Evolutionary conservation across 108 stramenopile genomes (phyloP).

Genomic region (Cylindrotheca fusiformis): DNA sequence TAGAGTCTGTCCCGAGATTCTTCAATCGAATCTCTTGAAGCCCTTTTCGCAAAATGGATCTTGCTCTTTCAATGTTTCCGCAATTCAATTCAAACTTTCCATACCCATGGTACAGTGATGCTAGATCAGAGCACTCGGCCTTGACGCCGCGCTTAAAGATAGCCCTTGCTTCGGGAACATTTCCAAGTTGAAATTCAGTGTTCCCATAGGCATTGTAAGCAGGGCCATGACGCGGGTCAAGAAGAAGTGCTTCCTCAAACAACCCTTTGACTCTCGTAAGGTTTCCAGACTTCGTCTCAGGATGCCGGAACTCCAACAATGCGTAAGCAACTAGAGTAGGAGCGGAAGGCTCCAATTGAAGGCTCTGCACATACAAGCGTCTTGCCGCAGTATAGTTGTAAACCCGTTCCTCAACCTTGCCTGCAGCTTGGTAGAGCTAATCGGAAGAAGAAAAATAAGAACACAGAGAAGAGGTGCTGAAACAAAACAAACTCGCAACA

Average conservation of each 20-base stretch:
- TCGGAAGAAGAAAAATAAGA: conserved; percentile 4
- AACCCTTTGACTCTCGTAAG: conserved; percentile 46
- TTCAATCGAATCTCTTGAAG: conserved; percentile 41
- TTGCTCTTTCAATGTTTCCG: conserved; percentile 66
- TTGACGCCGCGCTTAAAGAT: conserved; percentile 70
- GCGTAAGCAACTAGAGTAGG: conserved; percentile 78
- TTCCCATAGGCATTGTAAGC: conserved; percentile 83
- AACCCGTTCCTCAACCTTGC: conserved; percentile 76
- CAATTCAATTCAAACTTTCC: conserved; percentile 74
- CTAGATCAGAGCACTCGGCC: conserved; percentile 69
- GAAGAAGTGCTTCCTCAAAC: conserved; percentile 73
- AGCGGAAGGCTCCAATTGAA: conserved; percentile 66
- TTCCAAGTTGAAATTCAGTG: conserved; percentile 54
- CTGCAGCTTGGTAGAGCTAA: conserved; percentile 49
- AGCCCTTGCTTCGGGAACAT: conserved; percentile 50
- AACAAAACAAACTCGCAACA: background rate
- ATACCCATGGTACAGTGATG: conserved; percentile 81
- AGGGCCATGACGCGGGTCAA: conserved; percentile 83
- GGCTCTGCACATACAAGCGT: conserved; percentile 59
- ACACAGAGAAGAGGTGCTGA: background rate
- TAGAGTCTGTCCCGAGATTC: conserved; percentile 33
- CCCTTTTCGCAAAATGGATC: conserved; percentile 52
- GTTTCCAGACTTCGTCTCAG: conserved; percentile 28
- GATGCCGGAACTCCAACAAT: conserved; percentile 69
- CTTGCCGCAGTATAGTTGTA: conserved; percentile 69